Evolutionary conservation across 352 stramenopile genomes (phyloP).

Genomic region (Globisporangium emineosum): DNA sequence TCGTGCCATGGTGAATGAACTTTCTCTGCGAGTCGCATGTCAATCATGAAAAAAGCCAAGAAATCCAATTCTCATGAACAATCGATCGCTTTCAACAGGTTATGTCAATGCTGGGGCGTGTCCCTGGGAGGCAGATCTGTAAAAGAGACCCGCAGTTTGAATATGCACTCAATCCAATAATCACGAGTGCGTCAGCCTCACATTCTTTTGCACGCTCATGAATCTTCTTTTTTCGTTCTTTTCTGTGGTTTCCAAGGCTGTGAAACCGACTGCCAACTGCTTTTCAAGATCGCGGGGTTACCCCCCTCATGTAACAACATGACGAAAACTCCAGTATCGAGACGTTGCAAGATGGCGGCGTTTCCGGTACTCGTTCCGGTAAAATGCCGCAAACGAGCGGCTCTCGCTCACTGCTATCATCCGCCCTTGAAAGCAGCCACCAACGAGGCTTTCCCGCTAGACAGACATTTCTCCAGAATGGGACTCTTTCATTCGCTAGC

Average conservation of each 20-base stretch:
- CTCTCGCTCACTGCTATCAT: neutral
- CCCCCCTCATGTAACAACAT: neutral
- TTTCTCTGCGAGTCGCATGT: too few relatives aligned
- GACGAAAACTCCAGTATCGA: too few relatives aligned
- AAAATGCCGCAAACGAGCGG: slow-evolving; percentile 12
- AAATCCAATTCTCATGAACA: too few relatives aligned
- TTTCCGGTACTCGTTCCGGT: neutral
- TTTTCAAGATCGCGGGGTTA: slow-evolving; percentile 1
- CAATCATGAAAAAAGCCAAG: too few relatives aligned
- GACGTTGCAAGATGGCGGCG: neutral
- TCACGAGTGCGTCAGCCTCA: too few relatives aligned
- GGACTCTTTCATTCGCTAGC: neutral
- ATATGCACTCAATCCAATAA: too few relatives aligned
- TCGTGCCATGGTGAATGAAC: too few relatives aligned
- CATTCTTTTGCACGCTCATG: neutral
- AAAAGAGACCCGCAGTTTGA: too few relatives aligned
- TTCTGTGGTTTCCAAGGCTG: neutral
- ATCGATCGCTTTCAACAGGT: too few relatives aligned
- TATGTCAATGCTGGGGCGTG: too few relatives aligned
- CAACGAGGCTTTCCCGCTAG: neutral
- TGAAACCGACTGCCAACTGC: neutral
- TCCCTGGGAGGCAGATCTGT: too few relatives aligned
- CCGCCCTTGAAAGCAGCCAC: slow-evolving; percentile 10
- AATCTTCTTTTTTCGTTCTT: neutral
- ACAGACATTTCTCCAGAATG: neutral